Evolutionary conservation across 83 land plant species (phyloP), one percentile per base, ranked within the genome.

Genomic region (Diphasiastrum complanatum): DNA sequence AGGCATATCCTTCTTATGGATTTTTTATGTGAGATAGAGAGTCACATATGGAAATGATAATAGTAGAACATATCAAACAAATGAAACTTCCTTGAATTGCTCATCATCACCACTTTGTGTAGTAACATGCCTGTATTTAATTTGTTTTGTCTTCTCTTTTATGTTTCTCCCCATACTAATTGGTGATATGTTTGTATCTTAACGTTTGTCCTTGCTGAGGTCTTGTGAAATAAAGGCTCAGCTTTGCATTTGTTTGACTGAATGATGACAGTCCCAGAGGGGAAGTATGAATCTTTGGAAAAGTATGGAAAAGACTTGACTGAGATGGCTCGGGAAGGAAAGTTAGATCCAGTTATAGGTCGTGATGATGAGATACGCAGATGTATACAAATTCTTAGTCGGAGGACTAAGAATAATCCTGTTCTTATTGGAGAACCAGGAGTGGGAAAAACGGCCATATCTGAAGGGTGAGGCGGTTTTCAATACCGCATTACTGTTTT

Each of bases 391-490:
- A 95, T 95, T 68, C 78, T 95, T 30, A 89, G 86, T 25, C 78
- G 92, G 41, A 80, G 99, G 72, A 95, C 99, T 51, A 95, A 95
- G 79, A 95, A 95, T 63, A 95, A 89, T 58, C 99, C 97, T 54
- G 92, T 95, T 16, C 57, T 95, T 34, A 95, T 95, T 62, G 99
- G 99, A 70, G 99, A 95, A 64, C 99, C 92, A 43, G 99, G 99
- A 68, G 96, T 95, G 53, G 99, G 99, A 18, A 95, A 95, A 75
- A 95, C 96, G 71, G 99, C 99, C 23, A 86, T 95, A 47, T 81
- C 97, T 68, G 96, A 95, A 82, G 99, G 99, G 99, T 95, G 76
- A 68, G n/a, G n/a, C n/a, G n/a, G 80, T 33, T 33, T n/a, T 45
- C 25, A 27, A 8, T 51, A 25, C 27, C 19, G 5, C 29, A 49